Base-by-base conservation (phyloP, 2,329 filamentous ascomycete genomes). In the Ophiostoma ips region DNA sequence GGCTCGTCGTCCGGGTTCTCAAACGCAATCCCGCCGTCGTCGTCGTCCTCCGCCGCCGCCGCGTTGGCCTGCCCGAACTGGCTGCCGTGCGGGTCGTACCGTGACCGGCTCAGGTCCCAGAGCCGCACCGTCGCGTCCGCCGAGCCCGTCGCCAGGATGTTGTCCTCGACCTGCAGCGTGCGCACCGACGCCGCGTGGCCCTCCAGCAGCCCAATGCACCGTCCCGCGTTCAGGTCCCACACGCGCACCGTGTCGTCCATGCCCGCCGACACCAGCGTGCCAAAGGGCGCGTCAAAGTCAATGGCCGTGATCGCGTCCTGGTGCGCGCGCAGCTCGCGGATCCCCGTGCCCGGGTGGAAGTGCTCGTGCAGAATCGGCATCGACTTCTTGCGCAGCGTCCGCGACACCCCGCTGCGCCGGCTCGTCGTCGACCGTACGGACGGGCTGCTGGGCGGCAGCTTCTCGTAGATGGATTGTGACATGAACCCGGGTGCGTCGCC, bases 391-490 rank as follows among this genome's bases (percentile, higher is more conserved):
- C 83, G 75, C 54, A 76, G 74, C 36, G 74, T 77, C 63, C 79
- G 16, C 5, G 43, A 24, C 6, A 28, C 43, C 1, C 43, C 43
- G 30, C 43, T 45, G 43, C 71, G 73, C 8, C 49, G 53, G 8
- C 48, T 45, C 2, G 36, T 18, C 5, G 34, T 35, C 15, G 66
- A 57, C 60, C 71, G 74, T 8, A 72, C 63, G 1, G 75, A 70
- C 2, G 74, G 71, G 58, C 66, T 72, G 19, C 64, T 63, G 28
- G 68, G 62, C 10, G 89, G 87, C 9, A 98, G 70, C 66, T 95
- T 95, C 58, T 94, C 85, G 64, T 96, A 98, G 58, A 98, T 87
- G 12, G 89, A 95, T 64, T 95, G 87, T 3, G 92, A 95, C 92
- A 96, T 96, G 70, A 96, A 98, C 1, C 72, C 75, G 3, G 37